phyloP scores from a whole-genome alignment of 768 basidiomycete genomes.

The Russula compacta region DNA sequence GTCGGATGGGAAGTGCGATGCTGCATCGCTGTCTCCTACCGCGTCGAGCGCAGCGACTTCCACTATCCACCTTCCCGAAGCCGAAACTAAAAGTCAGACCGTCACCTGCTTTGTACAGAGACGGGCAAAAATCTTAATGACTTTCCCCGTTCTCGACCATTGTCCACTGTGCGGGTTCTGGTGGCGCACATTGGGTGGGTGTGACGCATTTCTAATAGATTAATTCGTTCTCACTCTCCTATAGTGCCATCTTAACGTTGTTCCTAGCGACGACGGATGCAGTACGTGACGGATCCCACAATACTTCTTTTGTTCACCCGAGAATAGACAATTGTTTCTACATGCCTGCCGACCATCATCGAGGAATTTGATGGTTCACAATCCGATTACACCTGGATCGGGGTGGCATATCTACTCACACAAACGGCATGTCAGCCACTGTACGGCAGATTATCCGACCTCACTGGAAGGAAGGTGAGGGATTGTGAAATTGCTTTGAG shows the following conservation, averaged over 20 bases:
- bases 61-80: constrained; percentile 10
- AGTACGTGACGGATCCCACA: constrained; percentile 34
- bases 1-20: neutral
- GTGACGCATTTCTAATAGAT: constrained; percentile 7
- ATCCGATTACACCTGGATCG: constrained; percentile 79
- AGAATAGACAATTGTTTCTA: constrained; percentile 65
- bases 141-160: constrained; percentile 1
- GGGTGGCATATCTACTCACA: constrained; percentile 75
- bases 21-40: neutral
- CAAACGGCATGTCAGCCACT: constrained; percentile 81
- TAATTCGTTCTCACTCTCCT: constrained; percentile 1
- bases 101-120: neutral
- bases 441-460: constrained; percentile 72
- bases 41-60: constrained; percentile 9
- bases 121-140: neutral
- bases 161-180: constrained; percentile 16
- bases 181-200: constrained; percentile 20
- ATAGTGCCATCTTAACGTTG: constrained; percentile 66
- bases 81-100: neutral
- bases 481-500: constrained; percentile 18
- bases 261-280: constrained; percentile 85
- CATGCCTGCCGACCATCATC: constrained; percentile 72
- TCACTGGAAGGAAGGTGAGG: constrained; percentile 68
- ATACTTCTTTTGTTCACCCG: constrained; percentile 5
- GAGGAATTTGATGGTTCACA: constrained; percentile 58